Evolutionary conservation across 768 basidiomycete species (phyloP), one percentile per base, ranked within the genome.

Genomic region (Tricholoma bakamatsutake): DNA sequence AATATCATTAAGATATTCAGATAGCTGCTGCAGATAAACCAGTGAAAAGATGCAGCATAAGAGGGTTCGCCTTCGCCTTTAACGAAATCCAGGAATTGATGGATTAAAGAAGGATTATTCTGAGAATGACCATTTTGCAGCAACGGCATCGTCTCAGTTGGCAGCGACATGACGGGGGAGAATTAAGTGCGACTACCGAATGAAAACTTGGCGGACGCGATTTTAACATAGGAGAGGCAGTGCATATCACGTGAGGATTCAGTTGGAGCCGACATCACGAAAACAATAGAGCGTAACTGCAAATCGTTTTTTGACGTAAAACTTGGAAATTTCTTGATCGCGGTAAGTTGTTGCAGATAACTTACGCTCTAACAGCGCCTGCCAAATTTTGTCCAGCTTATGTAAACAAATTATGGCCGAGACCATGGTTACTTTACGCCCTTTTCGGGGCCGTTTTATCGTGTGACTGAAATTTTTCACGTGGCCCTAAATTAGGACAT

Each of bases 1-100:
- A 90, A 88, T 49, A 93, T 67, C 52, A 95, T 82, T 52, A 94
- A 74, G 49, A 91, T 45, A 65, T 94, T 95, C 63, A 89, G 65
- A 71, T 82, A 95, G 21, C 80, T 80, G 34, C 77, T 78, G 51
- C 86, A 78, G 54, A 88, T 61, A 64, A 88, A 84, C 72, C 72
- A 84, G 53, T 66, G 71, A 66, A 77, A 81, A 11, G 88, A 90
- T 30, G 67, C 55, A 5, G 69, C 33, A 80, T 83, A 87, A 12
- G 79, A 74, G 0, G 88, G 87, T 65, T 88, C 80, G 53, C 78
- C 84, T 54, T 85, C 79, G n/a, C 77, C 79, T 56, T 75, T 81
- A 67, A 86, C 35, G 31, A 81, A 39, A 21, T 69, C 64, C 12
- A 71, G 52, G 47, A 79, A 35, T 54, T 74, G 76, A 47, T 70